These are phyloP conservation scores for Cordyceps fumosorosea DNA, from an alignment of 2,329 filamentous ascomycete genomes.

Conservation along the genomic window DNA sequence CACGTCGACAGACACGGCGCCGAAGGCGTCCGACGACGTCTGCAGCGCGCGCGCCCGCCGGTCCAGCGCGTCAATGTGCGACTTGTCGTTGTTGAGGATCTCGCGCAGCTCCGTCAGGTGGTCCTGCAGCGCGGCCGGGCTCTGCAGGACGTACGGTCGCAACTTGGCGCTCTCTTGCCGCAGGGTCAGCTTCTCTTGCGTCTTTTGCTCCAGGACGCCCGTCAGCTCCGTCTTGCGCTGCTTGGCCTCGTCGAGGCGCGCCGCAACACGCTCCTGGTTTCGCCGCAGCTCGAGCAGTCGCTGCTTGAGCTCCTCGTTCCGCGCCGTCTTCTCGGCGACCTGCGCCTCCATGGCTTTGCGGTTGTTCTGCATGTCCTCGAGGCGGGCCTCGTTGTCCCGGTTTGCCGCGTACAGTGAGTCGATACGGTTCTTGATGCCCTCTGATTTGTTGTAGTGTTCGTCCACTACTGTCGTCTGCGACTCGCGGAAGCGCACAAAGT, in stretches of 20 bases:
- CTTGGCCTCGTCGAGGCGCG: constrained; percentile 77
- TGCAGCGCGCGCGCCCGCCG: constrained; percentile 82
- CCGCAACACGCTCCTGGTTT: constrained; percentile 75
- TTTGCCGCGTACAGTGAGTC: constrained; percentile 82
- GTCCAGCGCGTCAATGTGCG: constrained; percentile 81
- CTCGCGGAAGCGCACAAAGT: constrained; percentile 95
- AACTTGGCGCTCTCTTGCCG: constrained; percentile 85
- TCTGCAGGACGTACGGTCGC: constrained; percentile 86
- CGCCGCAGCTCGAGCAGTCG: constrained; percentile 72
- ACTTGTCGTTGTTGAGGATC: constrained; percentile 69
- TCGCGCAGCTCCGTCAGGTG: constrained; percentile 76
- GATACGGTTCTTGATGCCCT: constrained; percentile 79
- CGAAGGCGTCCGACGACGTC: constrained; percentile 85
- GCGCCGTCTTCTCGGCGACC: constrained; percentile 74
- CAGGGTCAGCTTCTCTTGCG: constrained; percentile 60
- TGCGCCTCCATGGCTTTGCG: constrained; percentile 74
- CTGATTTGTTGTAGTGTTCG: constrained; percentile 85
- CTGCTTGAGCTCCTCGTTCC: constrained; percentile 83
- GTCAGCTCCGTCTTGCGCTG: constrained; percentile 73
- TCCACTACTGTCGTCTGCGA: constrained; percentile 86
- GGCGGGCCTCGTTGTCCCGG: constrained; percentile 71
- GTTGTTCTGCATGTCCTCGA: constrained; percentile 76
- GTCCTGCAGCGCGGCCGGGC: constrained; percentile 74
- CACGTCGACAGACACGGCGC: constrained; percentile 77
- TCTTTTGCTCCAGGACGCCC: constrained; percentile 63